Conservation (phyloP, 106 monocot genomes). For the Hemerocallis citrina region DNA sequence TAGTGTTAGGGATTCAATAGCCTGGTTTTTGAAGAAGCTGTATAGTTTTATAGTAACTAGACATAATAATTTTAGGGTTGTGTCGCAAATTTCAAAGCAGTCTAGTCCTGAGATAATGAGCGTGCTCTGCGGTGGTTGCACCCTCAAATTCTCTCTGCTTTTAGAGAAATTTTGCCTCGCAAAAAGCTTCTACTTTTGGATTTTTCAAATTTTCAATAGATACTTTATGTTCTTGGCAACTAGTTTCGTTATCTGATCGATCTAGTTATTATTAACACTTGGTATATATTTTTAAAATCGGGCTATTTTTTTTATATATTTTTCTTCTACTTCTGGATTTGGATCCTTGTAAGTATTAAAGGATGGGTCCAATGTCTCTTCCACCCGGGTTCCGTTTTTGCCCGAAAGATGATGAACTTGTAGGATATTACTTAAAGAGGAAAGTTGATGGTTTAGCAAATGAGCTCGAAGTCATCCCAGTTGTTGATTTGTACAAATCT, state of each 20-base stretch:
- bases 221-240: too few species aligned
- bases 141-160: slow-evolving; percentile 11
- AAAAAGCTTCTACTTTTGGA: slow-evolving; percentile 59
- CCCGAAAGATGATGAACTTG: slow-evolving; percentile 64
- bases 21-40: too few species aligned
- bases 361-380: slow-evolving; percentile 34
- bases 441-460: slow-evolving; percentile 48
- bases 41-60: too few species aligned
- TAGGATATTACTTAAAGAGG: slow-evolving; percentile 68
- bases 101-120: slow-evolving; percentile 23
- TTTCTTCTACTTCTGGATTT: not conserved
- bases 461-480: slow-evolving; percentile 76
- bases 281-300: not conserved
- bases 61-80: too few species aligned
- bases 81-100: slow-evolving; percentile 1
- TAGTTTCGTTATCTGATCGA: too few species aligned
- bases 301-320: not conserved
- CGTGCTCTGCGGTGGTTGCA: slow-evolving; percentile 7
- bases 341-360: slow-evolving; percentile 1
- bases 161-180: slow-evolving; percentile 22
- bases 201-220: slow-evolving; percentile 55
- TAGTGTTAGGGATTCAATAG: too few species aligned
- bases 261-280: not conserved
- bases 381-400: slow-evolving; percentile 72
- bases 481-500: slow-evolving; percentile 54